Evolutionary conservation across 2,329 filamentous ascomycete species (phyloP).

Genomic region (Tetracladium maxilliforme): DNA sequence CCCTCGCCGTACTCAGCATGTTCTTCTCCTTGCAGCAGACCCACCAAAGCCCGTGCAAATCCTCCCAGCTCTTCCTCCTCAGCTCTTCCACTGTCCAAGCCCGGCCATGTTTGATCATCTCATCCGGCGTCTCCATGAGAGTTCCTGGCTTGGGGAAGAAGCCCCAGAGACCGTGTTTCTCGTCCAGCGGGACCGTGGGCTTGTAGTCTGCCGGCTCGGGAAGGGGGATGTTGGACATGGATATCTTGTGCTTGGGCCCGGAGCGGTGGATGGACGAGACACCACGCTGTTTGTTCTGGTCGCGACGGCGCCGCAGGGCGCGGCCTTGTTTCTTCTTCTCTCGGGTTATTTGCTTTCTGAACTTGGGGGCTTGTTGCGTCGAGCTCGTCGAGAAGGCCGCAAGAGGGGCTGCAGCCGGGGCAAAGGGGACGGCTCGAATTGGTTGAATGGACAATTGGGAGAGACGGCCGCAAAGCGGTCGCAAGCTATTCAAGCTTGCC

Average conservation of each 20-base stretch:
- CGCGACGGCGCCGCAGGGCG: no score
- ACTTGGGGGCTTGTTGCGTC: no score
- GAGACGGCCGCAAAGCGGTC: no score
- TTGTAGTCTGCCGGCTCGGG: conserved; percentile 57
- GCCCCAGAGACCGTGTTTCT: conserved; percentile 77
- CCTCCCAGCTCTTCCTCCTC: conserved; percentile 81
- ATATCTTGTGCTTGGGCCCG: conserved; percentile 60
- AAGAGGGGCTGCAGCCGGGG: no score
- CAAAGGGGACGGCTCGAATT: no score
- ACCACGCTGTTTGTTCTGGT: conserved; percentile 68
- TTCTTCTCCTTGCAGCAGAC: conserved; percentile 85
- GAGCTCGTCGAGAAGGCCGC: no score
- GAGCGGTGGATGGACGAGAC: conserved; percentile 69
- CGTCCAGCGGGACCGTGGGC: conserved; percentile 37
- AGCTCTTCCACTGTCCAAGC: conserved; percentile 78
- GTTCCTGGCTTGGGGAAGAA: conserved; percentile 69
- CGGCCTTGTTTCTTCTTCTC: no score
- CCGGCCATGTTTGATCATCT: conserved; percentile 60
- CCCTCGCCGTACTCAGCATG: conserved; percentile 62
- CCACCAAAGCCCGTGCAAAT: conserved; percentile 90
- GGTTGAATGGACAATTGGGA: no score
- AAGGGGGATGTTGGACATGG: conserved; percentile 55
- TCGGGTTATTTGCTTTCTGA: no score
- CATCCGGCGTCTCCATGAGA: conserved; percentile 55
- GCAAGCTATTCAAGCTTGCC: no score